Conservation (phyloP, 23 red algal species). For the Gracilariopsis chorda region DNA sequence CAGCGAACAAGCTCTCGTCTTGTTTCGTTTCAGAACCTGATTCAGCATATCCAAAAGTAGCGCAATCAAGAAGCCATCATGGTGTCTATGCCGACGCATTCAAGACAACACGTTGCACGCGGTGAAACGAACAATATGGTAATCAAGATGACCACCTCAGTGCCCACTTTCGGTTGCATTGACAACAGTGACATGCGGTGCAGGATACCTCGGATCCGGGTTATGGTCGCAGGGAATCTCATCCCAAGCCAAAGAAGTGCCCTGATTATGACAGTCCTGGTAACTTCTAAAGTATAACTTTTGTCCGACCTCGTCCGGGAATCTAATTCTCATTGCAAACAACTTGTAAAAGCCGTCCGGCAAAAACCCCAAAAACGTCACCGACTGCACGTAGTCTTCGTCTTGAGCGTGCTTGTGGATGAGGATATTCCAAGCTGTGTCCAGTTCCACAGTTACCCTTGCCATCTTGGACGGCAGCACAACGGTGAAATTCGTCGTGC, state of each 20-base stretch:
- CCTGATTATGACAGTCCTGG: slow-evolving; percentile 52
- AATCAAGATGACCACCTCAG: too few relatives aligned
- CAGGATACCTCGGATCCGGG: slow-evolving; percentile 21
- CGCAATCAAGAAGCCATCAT: too few relatives aligned
- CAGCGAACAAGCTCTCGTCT: too few relatives aligned
- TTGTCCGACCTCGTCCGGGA: neutral
- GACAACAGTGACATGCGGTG: neutral
- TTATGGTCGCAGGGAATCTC: neutral
- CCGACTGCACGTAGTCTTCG: neutral
- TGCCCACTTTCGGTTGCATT: too few relatives aligned
- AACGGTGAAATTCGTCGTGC: slow-evolving; percentile 50
- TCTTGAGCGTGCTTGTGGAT: neutral
- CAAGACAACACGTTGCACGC: too few relatives aligned
- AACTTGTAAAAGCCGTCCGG: slow-evolving; percentile 45
- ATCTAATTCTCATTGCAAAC: slow-evolving; percentile 10
- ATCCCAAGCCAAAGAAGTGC: slow-evolving; percentile 9
- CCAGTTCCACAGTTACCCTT: slow-evolving; percentile 27
- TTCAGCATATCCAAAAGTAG: too few relatives aligned
- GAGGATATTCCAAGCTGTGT: neutral
- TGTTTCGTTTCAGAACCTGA: too few relatives aligned
- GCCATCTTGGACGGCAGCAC: neutral
- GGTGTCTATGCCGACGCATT: too few relatives aligned
- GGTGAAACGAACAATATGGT: too few relatives aligned
- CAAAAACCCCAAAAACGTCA: slow-evolving; percentile 47
- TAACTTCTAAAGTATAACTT: slow-evolving; percentile 27